Base-by-base conservation (phyloP, 2,329 filamentous ascomycete species). In the Stenocarpella maydis region DNA sequence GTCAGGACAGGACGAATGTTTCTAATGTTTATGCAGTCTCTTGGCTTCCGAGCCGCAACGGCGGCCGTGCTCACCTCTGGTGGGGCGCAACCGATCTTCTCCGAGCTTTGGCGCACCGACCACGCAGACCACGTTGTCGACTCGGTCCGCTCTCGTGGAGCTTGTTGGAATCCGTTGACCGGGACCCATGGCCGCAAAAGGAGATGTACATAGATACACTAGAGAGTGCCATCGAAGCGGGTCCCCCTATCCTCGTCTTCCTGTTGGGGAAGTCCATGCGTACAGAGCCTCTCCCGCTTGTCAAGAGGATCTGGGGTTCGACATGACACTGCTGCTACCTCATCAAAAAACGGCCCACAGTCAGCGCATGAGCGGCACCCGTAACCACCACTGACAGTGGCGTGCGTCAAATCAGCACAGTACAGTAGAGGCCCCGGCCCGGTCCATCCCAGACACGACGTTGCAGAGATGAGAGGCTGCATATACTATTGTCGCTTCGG, bases 231-330 rank as follows among this genome's bases (percentile, higher is more conserved):
- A 58, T 58, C 65, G 52, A 55, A 39, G 65, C 52, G 65, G 65
- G 52, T 54, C 65, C 65, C 50, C 52, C 65, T 67, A 21, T 58
- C 41, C 26, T 58, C 31, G 21, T 49, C 52, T 49, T 67, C 52
- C 65, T 55, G 49, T 58, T 58, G 21, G 52, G 65, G 65, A 67
- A 67, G 52, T 50, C 65, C 65, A 67, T 67, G 65, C 65, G 65
- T 67, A 41, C 15, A 58, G n/a, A 63, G 28, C 31, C 39, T 58
- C 41, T 67, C 49, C 37, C n/a, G 37, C 28, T 9, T 21, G 14
- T 39, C 28, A 37, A 49, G 52, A 67, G 37, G 52, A 53, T 58
- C 41, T 34, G 34, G 41, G 41, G 28, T 37, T 58, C n/a, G 65
- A 24, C 19, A 45, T 58, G 52, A 55, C 37, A 26, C 41, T 28